Conservation (phyloP, 371 early-diverging fungal genomes). For the Mucor ambiguus region DNA sequence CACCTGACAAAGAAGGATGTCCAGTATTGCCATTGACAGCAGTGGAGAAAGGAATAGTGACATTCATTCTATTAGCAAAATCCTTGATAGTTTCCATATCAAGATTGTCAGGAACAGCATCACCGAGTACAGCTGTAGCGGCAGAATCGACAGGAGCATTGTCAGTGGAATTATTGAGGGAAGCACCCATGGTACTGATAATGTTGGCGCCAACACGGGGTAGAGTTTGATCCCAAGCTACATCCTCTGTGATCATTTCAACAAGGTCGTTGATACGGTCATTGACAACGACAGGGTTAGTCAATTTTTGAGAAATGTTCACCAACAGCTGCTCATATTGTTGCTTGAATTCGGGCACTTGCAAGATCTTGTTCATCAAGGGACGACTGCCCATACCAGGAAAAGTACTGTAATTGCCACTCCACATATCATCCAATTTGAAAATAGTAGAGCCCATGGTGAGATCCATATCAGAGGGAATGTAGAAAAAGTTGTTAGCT, state of each 20-base stretch:
- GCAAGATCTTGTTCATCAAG: slow-evolving; percentile 23
- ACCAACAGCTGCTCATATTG: slow-evolving; percentile 27
- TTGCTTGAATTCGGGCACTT: slow-evolving; percentile 29
- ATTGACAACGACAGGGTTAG: slow-evolving; percentile 26
- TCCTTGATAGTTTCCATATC: neutral
- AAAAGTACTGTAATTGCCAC: slow-evolving; percentile 35
- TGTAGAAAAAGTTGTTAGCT: slow-evolving; percentile 11
- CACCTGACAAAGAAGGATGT: slow-evolving; percentile 14
- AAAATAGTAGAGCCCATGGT: slow-evolving; percentile 10
- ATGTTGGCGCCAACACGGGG: neutral
- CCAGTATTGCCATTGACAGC: slow-evolving; percentile 18
- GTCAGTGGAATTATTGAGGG: neutral
- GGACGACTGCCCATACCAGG: slow-evolving; percentile 29
- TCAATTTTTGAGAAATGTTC: slow-evolving; percentile 19
- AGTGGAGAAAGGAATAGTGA: slow-evolving; percentile 6
- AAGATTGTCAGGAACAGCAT: neutral
- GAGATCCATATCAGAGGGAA: slow-evolving; percentile 25
- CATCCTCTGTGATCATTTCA: slow-evolving; percentile 28
- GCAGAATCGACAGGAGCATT: neutral
- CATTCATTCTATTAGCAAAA: neutral
- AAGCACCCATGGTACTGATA: neutral
- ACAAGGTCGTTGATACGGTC: slow-evolving; percentile 18
- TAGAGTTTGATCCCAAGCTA: slow-evolving; percentile 26
- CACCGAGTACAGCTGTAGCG: neutral
- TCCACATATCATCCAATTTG: slow-evolving; percentile 18